A percentile compares a stretch with the other conserved stretches of the same genome.
Evolutionary conservation across 1,284 basidiomycete species (phyloP).

Genomic region (Cryptococcus wingfieldii): DNA sequence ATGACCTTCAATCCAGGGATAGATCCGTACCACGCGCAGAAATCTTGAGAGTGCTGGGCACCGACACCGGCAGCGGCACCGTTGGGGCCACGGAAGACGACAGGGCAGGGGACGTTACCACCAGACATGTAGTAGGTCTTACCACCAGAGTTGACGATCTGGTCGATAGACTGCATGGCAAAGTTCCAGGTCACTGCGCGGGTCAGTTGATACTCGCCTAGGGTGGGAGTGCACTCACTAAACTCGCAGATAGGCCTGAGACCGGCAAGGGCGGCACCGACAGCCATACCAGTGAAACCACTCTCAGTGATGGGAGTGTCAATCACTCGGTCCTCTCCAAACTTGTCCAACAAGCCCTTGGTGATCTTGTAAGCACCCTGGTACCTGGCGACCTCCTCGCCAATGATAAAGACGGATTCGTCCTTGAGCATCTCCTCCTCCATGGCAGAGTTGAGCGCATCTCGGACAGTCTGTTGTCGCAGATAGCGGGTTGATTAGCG

Average conservation of each 20-base stretch:
- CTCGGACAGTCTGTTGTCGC: conserved; percentile 81
- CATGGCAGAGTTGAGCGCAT: conserved; percentile 96
- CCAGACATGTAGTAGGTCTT: conserved; percentile 99
- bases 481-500: too few species aligned
- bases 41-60: conserved; percentile 87
- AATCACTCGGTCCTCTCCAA: conserved; percentile 96
- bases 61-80: conserved; percentile 96
- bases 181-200: conserved; percentile 49
- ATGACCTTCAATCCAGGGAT: conserved; percentile 97
- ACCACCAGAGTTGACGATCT: conserved; percentile 99
- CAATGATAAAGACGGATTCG: conserved; percentile 90
- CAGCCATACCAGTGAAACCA: conserved; percentile 96
- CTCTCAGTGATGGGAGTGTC: conserved; percentile 98
- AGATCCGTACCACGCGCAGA: conserved; percentile 90
- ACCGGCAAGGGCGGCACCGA: conserved; percentile 90
- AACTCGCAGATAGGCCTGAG: conserved; percentile 98
- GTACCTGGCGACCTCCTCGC: conserved; percentile 98
- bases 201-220: conserved; percentile 58
- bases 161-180: conserved; percentile 80
- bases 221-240: conserved; percentile 50
- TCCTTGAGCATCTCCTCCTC: conserved; percentile 99
- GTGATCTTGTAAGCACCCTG: conserved; percentile 99
- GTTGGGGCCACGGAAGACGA: conserved; percentile 99
- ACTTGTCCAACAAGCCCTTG: conserved; percentile 98
- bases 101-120: conserved; percentile 93